phyloP scores from a whole-genome alignment of 2,329 filamentous ascomycete species.

The Bipolaris victoriae region DNA sequence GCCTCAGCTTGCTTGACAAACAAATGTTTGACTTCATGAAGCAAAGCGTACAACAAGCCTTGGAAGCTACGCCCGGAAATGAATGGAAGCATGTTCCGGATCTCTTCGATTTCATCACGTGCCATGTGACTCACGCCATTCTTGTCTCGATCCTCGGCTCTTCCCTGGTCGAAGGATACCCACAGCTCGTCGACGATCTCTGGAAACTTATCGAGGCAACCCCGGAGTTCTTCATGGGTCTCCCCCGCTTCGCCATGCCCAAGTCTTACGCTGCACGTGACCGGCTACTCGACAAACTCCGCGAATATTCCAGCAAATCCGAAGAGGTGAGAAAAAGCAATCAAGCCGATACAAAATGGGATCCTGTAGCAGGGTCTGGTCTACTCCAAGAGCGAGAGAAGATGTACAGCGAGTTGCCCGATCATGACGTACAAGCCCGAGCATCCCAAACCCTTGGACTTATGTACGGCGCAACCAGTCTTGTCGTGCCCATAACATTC shows the following conservation, averaged over 20 bases:
- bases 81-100: slow-evolving; percentile 21
- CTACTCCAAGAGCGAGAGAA: slow-evolving; percentile 25
- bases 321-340: slow-evolving; percentile 7
- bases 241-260: slow-evolving; percentile 18
- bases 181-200: slow-evolving; percentile 16
- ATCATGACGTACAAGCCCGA: slow-evolving; percentile 16
- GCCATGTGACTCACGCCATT: slow-evolving; percentile 17
- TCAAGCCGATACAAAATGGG: slow-evolving; percentile 12
- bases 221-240: slow-evolving; percentile 19
- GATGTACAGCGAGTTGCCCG: slow-evolving; percentile 19
- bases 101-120: slow-evolving; percentile 16
- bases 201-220: slow-evolving; percentile 27
- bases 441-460: slow-evolving; percentile 24
- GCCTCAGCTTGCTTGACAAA: slow-evolving; percentile 13
- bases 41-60: slow-evolving; percentile 10
- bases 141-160: slow-evolving; percentile 17
- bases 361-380: slow-evolving; percentile 17
- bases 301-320: slow-evolving; percentile 7
- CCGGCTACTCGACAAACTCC: slow-evolving; percentile 18
- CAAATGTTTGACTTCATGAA: slow-evolving; percentile 16
- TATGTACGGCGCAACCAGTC: slow-evolving; percentile 23
- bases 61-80: background rate
- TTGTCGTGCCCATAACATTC: slow-evolving; percentile 22
- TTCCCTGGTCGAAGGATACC: slow-evolving; percentile 13
- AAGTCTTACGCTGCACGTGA: slow-evolving; percentile 21